Base-by-base conservation (phyloP, 768 basidiomycete species). In the Serendipita sp. region DNA sequence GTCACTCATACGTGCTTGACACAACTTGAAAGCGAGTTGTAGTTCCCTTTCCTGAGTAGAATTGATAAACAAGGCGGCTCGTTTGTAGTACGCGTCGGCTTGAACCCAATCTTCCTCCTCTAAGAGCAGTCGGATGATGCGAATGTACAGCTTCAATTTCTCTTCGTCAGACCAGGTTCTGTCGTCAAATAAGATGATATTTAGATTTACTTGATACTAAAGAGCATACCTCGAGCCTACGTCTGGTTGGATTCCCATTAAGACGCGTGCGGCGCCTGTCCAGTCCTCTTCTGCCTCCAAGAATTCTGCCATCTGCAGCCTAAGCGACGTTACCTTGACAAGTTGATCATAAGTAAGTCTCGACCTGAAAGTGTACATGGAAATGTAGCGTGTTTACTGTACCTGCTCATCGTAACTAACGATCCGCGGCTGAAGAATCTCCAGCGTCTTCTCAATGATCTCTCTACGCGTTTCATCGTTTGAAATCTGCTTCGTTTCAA, bases 1-100 rank as follows among this genome's bases (percentile, higher is more conserved):
- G 69, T 99, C 96, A 66, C 86, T 88, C 70, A 99, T 89, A 51
- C 94, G 82, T 22, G 96, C 96, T 76, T 98, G 90, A 68, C 87
- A 92, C 26, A 94, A 81, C 73, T 93, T 95, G 77, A 89, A 94
- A 68, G 84, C 79, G 24, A 95, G 79, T 41, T 85, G 77, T 14
- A 85, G 88, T 70, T 86, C 88, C 68, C 82, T 84, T 74, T 97
- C 84, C 16, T 76, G 78, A 42, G 87, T 82, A 16, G 85, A 82
- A 71, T 92, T 88, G 24, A 90, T 84, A 22, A 97, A 81, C 22
- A 93, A 81, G 1, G 92, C 90, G 20, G 96, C 96, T 62, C 96
- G 88, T 70, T 94, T 95, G 73, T 95, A 95, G 74, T 93, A 98
- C 1, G 92, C 90, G 71, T 98, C 95, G n/a, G 96, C 96, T 72